A percentile compares a stretch with the other conserved stretches of the same genome.
Conservation (phyloP, 495 filamentous ascomycete species). For the Pseudotulostoma volvatum region DNA sequence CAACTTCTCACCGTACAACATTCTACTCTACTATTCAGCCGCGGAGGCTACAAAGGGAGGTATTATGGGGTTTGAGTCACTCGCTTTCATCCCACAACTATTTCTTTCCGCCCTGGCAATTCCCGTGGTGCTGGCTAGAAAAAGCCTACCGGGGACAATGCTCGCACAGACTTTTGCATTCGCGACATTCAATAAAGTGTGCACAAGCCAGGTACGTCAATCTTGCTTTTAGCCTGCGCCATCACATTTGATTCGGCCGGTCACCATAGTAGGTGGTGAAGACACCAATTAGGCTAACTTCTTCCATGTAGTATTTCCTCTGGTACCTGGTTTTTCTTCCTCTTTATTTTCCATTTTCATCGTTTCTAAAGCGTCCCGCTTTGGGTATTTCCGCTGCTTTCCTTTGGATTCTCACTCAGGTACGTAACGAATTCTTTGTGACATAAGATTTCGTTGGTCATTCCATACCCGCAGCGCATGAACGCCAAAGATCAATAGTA, state of each 20-base stretch:
- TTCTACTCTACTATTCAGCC: slow-evolving; percentile 70
- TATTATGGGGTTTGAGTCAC: slow-evolving; percentile 44
- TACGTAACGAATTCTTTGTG: slow-evolving; percentile 11
- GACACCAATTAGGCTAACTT: neutral
- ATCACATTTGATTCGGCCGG: too few species aligned
- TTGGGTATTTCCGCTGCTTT: slow-evolving; percentile 45
- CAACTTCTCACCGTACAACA: slow-evolving; percentile 96
- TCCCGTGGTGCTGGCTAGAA: slow-evolving; percentile 67
- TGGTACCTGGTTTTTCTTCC: slow-evolving; percentile 94
- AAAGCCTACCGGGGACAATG: slow-evolving; percentile 68
- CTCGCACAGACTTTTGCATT: slow-evolving; percentile 96
- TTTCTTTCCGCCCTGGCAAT: slow-evolving; percentile 59
- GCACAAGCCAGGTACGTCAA: slow-evolving; percentile 72
- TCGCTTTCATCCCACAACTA: slow-evolving; percentile 81
- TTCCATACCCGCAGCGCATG: too few species aligned
- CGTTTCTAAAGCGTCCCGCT: slow-evolving; percentile 34
- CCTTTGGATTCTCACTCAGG: slow-evolving; percentile 58
- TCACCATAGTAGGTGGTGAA: too few species aligned
- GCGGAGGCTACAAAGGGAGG: slow-evolving; percentile 23
- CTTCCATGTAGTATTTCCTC: slow-evolving; percentile 62
- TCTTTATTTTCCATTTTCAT: slow-evolving; percentile 70
- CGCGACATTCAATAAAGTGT: slow-evolving; percentile 98
- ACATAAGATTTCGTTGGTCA: too few species aligned
- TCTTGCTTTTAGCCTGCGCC: neutral
- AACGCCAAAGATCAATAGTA: too few species aligned